Conservation (phyloP, 2,329 filamentous ascomycete genomes). For the Alternaria angustiovoidea region DNA sequence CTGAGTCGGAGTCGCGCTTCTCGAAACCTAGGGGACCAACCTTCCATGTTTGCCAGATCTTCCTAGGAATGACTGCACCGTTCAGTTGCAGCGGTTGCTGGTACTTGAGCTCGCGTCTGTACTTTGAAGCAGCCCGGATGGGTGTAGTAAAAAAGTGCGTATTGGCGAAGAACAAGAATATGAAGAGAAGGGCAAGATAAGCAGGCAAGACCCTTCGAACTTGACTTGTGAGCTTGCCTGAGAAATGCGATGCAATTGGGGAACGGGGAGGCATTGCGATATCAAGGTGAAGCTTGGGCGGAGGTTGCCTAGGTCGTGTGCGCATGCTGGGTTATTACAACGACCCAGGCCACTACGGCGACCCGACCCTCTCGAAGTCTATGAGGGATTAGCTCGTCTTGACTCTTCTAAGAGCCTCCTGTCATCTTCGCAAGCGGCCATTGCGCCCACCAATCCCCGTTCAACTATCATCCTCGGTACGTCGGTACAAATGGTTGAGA, state of each 20-base stretch:
- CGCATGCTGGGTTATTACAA: constrained; percentile 48
- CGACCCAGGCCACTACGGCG: constrained; percentile 23
- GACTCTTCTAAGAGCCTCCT: constrained; percentile 19
- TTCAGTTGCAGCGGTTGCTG: constrained; percentile 41
- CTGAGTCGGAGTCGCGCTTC: constrained; percentile 66
- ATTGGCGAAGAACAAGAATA: constrained; percentile 46
- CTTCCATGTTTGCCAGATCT: constrained; percentile 83
- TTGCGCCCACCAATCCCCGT: constrained; percentile 12
- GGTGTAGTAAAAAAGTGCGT: constrained; percentile 45
- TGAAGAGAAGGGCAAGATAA: constrained; percentile 40
- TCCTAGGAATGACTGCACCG: constrained; percentile 62
- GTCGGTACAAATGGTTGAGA: constrained; percentile 9
- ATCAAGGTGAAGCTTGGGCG: constrained; percentile 45
- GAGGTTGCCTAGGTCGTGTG: constrained; percentile 41
- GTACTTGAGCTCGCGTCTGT: constrained; percentile 46
- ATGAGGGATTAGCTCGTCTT: constrained; percentile 24
- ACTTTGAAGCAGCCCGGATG: constrained; percentile 43
- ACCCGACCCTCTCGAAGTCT: constrained; percentile 18
- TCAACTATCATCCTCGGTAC: constrained; percentile 15
- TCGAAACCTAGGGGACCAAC: constrained; percentile 72
- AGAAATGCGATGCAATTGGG: constrained; percentile 45
- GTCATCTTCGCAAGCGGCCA: constrained; percentile 9
- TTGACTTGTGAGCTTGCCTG: constrained; percentile 44
- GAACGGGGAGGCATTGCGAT: constrained; percentile 45
- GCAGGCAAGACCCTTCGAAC: constrained; percentile 46